A percentile compares a stretch with the other conserved stretches of the same genome.
Conservation (phyloP, 2,329 filamentous ascomycete genomes). For the Zasmidium citrigriseum region DNA sequence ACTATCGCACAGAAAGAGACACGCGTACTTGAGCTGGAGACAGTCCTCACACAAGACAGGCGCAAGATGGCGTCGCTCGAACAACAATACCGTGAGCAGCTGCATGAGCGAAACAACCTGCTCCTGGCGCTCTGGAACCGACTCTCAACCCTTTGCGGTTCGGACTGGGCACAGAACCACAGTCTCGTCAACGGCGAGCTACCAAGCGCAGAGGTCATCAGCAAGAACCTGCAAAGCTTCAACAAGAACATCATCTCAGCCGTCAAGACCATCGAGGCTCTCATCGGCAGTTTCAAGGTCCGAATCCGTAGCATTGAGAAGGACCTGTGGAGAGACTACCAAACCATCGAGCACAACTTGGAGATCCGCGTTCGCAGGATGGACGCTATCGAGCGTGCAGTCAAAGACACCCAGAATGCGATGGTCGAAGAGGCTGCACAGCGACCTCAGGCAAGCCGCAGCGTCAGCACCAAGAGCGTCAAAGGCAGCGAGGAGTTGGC, state of each 20-base stretch:
- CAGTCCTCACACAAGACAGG: conserved; percentile 73
- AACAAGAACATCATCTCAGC: conserved; percentile 85
- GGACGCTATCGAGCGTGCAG: conserved; percentile 79
- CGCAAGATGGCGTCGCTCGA: conserved; percentile 76
- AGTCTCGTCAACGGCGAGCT: conserved; percentile 85
- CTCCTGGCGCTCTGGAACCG: conserved; percentile 88
- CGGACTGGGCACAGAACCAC: conserved; percentile 89
- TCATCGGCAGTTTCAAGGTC: conserved; percentile 74
- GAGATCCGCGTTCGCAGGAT: conserved; percentile 80
- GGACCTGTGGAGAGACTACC: conserved; percentile 88
- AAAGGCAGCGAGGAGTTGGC: conserved; percentile 55
- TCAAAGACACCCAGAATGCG: conserved; percentile 62
- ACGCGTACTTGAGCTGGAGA: conserved; percentile 83
- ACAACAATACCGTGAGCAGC: conserved; percentile 78
- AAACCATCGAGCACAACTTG: conserved; percentile 77
- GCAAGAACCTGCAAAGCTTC: conserved; percentile 82
- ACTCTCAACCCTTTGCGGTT: conserved; percentile 80
- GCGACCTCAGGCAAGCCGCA: conserved; percentile 33
- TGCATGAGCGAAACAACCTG: conserved; percentile 85
- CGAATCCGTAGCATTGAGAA: conserved; percentile 85
- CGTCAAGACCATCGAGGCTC: conserved; percentile 80
- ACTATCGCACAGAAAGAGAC: conserved; percentile 83
- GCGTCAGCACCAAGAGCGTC: conserved; percentile 39
- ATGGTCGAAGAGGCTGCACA: conserved; percentile 21
- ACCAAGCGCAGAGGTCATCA: conserved; percentile 81